Base-by-base conservation (phyloP, 2,329 filamentous ascomycete genomes). In the Stemphylium lycopersici region DNA sequence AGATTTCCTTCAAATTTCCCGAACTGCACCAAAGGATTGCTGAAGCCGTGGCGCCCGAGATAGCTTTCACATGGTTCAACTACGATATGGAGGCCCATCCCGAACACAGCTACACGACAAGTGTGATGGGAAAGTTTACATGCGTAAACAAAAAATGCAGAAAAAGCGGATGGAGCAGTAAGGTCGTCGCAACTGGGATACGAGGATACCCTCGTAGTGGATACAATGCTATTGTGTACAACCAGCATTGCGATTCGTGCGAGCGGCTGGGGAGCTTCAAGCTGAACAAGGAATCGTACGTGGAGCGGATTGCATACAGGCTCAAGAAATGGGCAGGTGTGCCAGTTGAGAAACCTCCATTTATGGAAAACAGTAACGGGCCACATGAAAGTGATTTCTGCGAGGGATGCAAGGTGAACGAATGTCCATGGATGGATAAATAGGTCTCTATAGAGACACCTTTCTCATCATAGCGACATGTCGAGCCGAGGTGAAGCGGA, bases 261-360 rank as follows among this genome's bases (percentile, higher is more conserved):
- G 36, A 59, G n/a, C 13, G 36, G 10, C 51, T 67, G 13, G 62
- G 62, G 6, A 51, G 37, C n/a, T 15, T 68, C 1, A 51, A 26
- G 29, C 24, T 67, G 22, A 56, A 65, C 20, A 37, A 64, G 47
- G 2, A 55, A 33, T 56, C 55, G 26, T 68, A 68, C 40, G 32
- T 67, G 22, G 62, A 66, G 4, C 52, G 64, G 41, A 53, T 68
- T 41, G 38, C 64, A 26, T 66, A 62, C 31, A 55, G 65, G 43
- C 44, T 68, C 8, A 64, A 59, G 55, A 62, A 33, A 33, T 68
- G 62, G 65, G 63, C 65, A 40, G 65, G 62, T 13, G 48, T 65
- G 16, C 1, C 4, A 8, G 20, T 55, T 12, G 52, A 61, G 42
- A 15, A 6, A 11, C 52, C 20, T 33, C 6, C 22, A 2, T n/a